phyloP scores from a whole-genome alignment of 1,284 basidiomycete species.

The Microbotryomycetes sp. region DNA sequence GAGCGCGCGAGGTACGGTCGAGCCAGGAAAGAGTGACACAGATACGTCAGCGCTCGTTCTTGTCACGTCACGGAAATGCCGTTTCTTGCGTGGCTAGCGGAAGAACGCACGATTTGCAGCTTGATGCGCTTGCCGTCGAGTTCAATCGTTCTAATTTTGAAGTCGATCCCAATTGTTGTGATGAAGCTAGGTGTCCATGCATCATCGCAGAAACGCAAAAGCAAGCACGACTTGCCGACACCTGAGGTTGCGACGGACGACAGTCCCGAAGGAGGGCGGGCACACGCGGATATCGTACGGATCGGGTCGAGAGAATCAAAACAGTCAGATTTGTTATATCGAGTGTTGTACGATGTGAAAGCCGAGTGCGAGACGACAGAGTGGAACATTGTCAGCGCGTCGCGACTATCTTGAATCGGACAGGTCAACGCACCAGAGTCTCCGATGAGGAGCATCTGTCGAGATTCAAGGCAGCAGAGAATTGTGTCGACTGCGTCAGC shows the following conservation, averaged over 20 bases:
- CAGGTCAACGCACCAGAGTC: constrained; percentile 72
- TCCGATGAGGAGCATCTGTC: constrained; percentile 84
- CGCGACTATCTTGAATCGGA: too few species aligned
- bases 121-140: constrained; percentile 94
- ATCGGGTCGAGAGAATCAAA: too few species aligned
- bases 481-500: too few species aligned
- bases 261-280: not conserved
- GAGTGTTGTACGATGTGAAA: not conserved
- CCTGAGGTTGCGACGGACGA: constrained; percentile 42
- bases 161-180: constrained; percentile 95
- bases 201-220: constrained; percentile 98
- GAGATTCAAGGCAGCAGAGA: too few species aligned
- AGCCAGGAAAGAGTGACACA: too few species aligned
- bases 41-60: too few species aligned
- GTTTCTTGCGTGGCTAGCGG: too few species aligned
- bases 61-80: too few species aligned
- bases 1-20: too few species aligned
- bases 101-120: constrained; percentile 74
- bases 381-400: too few species aligned
- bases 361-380: too few species aligned
- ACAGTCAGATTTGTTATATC: not conserved
- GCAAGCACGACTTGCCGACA: constrained; percentile 93
- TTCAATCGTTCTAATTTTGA: constrained; percentile 95
- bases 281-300: not conserved
- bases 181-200: constrained; percentile 99